Evolutionary conservation across 2,329 filamentous ascomycete species (phyloP).

Genomic region (Aureobasidium vineae): DNA sequence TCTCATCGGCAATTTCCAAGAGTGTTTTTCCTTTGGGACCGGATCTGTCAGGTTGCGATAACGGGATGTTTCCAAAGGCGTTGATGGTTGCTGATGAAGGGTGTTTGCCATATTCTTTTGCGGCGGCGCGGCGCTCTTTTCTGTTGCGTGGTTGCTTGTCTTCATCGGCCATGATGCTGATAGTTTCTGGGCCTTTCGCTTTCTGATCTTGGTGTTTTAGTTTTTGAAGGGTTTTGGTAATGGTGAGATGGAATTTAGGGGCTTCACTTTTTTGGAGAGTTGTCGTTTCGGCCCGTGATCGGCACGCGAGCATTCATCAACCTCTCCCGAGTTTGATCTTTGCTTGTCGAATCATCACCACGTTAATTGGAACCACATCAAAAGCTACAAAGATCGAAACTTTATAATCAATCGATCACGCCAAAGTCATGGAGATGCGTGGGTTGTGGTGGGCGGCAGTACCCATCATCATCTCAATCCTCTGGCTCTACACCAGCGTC

Average conservation of each 20-base stretch:
- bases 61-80: constrained; percentile 56
- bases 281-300: constrained; percentile 23
- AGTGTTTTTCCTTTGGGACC: constrained; percentile 64
- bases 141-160: constrained; percentile 42
- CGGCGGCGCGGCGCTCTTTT: constrained; percentile 46
- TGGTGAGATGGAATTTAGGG: not conserved
- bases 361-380: too few relatives aligned
- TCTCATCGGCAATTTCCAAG: constrained; percentile 68
- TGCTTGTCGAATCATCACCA: not conserved
- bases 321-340: not conserved
- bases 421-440: constrained; percentile 38
- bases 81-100: constrained; percentile 39
- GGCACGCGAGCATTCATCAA: constrained; percentile 2
- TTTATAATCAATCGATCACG: not conserved
- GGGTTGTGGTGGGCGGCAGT: constrained; percentile 42
- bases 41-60: constrained; percentile 68
- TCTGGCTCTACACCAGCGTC: constrained; percentile 51
- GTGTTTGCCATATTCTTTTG: constrained; percentile 39
- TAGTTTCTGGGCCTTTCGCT: not conserved
- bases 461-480: constrained; percentile 44
- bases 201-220: not conserved
- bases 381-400: not conserved
- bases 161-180: constrained; percentile 13
- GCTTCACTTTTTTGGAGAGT: constrained; percentile 1
- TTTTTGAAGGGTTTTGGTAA: not conserved